These are phyloP conservation scores for Volvariella surrecta DNA, from an alignment of 1,284 basidiomycete species.

Conservation along the genomic window DNA sequence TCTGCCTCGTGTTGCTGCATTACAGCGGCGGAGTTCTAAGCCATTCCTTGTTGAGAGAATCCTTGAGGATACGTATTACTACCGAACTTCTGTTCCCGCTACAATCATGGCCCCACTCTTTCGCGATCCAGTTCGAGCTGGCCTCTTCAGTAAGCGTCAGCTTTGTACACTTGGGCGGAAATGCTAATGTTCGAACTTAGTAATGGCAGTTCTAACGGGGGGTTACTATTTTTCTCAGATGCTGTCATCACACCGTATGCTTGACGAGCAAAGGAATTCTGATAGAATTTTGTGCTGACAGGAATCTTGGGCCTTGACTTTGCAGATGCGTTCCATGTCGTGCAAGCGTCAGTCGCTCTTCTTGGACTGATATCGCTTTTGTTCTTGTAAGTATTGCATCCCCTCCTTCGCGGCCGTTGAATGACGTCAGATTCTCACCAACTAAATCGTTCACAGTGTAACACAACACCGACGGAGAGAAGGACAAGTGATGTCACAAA, in stretches of 20 bases:
- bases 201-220: conserved; percentile 23
- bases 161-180: too few species aligned
- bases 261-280: conserved; percentile 1
- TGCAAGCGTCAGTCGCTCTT: conserved; percentile 64
- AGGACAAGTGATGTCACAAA: conserved; percentile 49
- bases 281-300: conserved; percentile 4
- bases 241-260: conserved; percentile 36
- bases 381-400: conserved; percentile 43
- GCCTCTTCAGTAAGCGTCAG: too few species aligned
- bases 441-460: conserved; percentile 29
- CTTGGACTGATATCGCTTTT: conserved; percentile 54
- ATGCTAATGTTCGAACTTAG: conserved; percentile 12
- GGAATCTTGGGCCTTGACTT: too few species aligned
- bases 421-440: background rate
- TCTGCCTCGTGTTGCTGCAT: too few species aligned
- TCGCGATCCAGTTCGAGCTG: too few species aligned
- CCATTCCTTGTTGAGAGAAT: too few species aligned
- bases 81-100: too few species aligned
- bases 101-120: too few species aligned
- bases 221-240: conserved; percentile 30
- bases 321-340: conserved; percentile 64
- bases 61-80: too few species aligned
- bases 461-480: conserved; percentile 55
- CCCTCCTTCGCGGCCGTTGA: background rate
- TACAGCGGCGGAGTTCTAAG: too few species aligned